Percentiles rank a stretch among this genome's conserved stretches.
These are phyloP conservation scores for Cercophora newfieldiana DNA, from an alignment of 495 filamentous ascomycete genomes.

Conservation along the genomic window DNA sequence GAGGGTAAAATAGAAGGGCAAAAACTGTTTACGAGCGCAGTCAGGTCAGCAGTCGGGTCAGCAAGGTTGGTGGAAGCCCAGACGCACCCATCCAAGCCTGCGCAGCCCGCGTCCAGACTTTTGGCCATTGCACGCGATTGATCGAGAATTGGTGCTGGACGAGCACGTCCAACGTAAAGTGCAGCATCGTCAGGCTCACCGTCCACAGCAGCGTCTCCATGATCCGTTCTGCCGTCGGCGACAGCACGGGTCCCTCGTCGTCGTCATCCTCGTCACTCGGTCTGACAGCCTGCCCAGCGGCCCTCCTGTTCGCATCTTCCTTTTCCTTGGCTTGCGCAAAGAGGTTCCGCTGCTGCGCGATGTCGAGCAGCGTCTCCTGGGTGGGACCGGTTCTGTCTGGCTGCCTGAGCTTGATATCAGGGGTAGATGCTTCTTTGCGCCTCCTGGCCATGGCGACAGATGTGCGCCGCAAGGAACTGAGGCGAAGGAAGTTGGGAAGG, in stretches of 20 bases:
- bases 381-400: conserved; percentile 58
- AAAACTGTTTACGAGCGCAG: conserved; percentile 50
- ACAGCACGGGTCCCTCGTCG: conserved; percentile 32
- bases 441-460: conserved; percentile 42
- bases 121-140: conserved; percentile 56
- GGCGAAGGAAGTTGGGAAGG: not conserved
- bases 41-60: conserved; percentile 6
- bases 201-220: conserved; percentile 67
- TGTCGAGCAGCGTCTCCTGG: conserved; percentile 61
- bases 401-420: conserved; percentile 56
- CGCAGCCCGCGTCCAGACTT: conserved; percentile 52
- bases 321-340: conserved; percentile 44
- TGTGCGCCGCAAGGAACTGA: not conserved
- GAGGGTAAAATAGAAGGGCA: conserved; percentile 58
- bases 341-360: conserved; percentile 60
- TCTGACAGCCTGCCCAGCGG: conserved; percentile 29
- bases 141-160: conserved; percentile 87
- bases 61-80: not conserved
- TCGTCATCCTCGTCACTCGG: conserved; percentile 31
- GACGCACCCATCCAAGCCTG: conserved; percentile 53
- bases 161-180: conserved; percentile 87
- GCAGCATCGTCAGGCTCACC: conserved; percentile 71
- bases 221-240: conserved; percentile 50
- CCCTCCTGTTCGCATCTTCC: conserved; percentile 30
- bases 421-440: conserved; percentile 44